A percentile compares a stretch with the other conserved stretches of the same genome.
Conservation (phyloP, 805 yeast species). For the Komagataella kurtzmanii region DNA sequence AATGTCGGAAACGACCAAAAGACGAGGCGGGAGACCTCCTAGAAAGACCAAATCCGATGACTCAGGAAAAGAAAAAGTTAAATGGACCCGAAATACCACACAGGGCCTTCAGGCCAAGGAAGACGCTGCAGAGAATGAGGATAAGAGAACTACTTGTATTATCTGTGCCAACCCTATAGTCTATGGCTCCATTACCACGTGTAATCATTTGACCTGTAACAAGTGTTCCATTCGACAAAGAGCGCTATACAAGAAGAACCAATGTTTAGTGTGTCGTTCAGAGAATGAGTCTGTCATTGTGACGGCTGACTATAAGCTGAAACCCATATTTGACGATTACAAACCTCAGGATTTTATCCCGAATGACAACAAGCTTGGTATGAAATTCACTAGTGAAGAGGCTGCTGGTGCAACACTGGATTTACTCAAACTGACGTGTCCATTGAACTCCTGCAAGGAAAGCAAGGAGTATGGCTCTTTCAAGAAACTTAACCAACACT, state of each 20-base stretch:
- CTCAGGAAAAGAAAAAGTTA: not conserved
- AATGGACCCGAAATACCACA: not conserved
- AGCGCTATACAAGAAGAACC: slow-evolving; percentile 57
- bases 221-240: slow-evolving; percentile 73
- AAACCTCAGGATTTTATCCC: slow-evolving; percentile 17
- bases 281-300: slow-evolving; percentile 46
- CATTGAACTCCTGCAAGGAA: slow-evolving; percentile 21
- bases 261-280: slow-evolving; percentile 78
- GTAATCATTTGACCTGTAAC: slow-evolving; percentile 80
- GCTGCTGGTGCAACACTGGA: slow-evolving; percentile 33
- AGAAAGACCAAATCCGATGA: not conserved
- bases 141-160: slow-evolving; percentile 13
- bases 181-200: slow-evolving; percentile 63
- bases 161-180: slow-evolving; percentile 69
- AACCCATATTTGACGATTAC: slow-evolving; percentile 23
- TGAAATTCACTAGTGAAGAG: slow-evolving; percentile 44
- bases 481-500: slow-evolving; percentile 53
- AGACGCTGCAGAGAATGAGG: not conserved
- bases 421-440: slow-evolving; percentile 45
- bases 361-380: slow-evolving; percentile 31
- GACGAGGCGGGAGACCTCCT: not conserved
- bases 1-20: not conserved
- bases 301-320: slow-evolving; percentile 25
- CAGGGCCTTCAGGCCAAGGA: not conserved
- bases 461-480: slow-evolving; percentile 23